Conservation (phyloP, 768 basidiomycete genomes). For the Russula vinacea region DNA sequence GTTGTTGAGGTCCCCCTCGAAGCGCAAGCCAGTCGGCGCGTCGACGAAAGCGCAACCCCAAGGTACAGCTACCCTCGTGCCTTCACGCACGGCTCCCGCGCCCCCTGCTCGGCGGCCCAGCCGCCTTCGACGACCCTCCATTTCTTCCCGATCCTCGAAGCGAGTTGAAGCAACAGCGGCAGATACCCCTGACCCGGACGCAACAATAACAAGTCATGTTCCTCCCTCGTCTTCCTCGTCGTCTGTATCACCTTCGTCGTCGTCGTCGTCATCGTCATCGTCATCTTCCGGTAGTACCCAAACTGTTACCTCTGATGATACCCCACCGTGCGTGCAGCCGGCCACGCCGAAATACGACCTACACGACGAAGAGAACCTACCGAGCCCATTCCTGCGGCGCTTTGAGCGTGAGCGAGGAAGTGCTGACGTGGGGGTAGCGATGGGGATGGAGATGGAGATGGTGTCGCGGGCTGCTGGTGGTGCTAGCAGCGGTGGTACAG, state of each 20-base stretch:
- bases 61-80: slow-evolving; percentile 19
- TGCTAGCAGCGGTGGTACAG: slow-evolving; percentile 10
- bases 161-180: neutral
- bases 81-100: slow-evolving; percentile 30
- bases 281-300: slow-evolving; percentile 7
- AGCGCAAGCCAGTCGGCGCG: slow-evolving; percentile 37
- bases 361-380: slow-evolving; percentile 78
- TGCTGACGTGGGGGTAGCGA: slow-evolving; percentile 3
- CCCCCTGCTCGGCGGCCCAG: slow-evolving; percentile 23
- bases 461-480: slow-evolving; percentile 11
- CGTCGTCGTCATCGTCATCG: slow-evolving; percentile 15
- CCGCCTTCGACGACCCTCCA: slow-evolving; percentile 35
- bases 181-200: neutral
- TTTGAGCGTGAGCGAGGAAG: slow-evolving; percentile 41
- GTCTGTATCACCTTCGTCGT: slow-evolving; percentile 16
- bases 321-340: neutral
- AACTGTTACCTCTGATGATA: neutral
- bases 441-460: neutral
- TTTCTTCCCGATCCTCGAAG: slow-evolving; percentile 21
- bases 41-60: slow-evolving; percentile 18
- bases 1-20: slow-evolving; percentile 44
- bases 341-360: slow-evolving; percentile 50
- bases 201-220: slow-evolving; percentile 11
- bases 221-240: slow-evolving; percentile 22
- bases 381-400: slow-evolving; percentile 76